Conservation (phyloP, 2,329 filamentous ascomycete species). For the Tolypocladium pustulatum region DNA sequence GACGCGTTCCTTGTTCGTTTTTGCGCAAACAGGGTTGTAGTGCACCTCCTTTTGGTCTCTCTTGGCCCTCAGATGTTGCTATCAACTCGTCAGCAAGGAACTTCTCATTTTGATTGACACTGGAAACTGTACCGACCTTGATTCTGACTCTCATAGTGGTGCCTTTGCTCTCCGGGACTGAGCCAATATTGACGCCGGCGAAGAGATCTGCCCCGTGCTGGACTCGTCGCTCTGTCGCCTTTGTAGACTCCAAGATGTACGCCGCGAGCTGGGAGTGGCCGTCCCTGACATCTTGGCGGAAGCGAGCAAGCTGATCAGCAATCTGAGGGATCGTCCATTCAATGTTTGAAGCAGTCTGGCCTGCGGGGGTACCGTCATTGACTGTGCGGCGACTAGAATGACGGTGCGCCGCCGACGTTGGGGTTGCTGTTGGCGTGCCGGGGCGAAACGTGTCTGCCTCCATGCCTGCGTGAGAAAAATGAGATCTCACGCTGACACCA, state of each 20-base stretch:
- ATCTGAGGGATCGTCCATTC: conserved; percentile 35
- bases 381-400: conserved; percentile 2
- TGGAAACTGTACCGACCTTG: conserved; percentile 28
- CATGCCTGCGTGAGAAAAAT: not conserved
- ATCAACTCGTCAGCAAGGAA: conserved; percentile 9
- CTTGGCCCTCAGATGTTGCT: conserved; percentile 34
- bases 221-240: conserved; percentile 26
- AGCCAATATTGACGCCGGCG: conserved; percentile 27
- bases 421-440: conserved; percentile 10
- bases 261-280: conserved; percentile 34
- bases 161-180: conserved; percentile 22
- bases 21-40: conserved; percentile 33
- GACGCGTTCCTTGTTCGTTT: conserved; percentile 39
- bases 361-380: conserved; percentile 8
- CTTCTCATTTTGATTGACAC: too few relatives aligned
- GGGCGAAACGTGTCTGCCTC: conserved; percentile 3
- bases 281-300: conserved; percentile 31
- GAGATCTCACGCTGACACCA: not conserved
- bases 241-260: conserved; percentile 34
- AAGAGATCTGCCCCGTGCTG: conserved; percentile 36
- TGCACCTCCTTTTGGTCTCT: conserved; percentile 32
- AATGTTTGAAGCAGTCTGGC: conserved; percentile 10
- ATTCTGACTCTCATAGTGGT: conserved; percentile 38
- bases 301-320: conserved; percentile 26
- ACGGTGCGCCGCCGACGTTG: conserved; percentile 6